Percentiles rank a stretch among this genome's conserved stretches.
These are phyloP conservation scores for Waltergamsia citrina DNA, from an alignment of 2,329 filamentous ascomycete genomes.

Conservation along the genomic window DNA sequence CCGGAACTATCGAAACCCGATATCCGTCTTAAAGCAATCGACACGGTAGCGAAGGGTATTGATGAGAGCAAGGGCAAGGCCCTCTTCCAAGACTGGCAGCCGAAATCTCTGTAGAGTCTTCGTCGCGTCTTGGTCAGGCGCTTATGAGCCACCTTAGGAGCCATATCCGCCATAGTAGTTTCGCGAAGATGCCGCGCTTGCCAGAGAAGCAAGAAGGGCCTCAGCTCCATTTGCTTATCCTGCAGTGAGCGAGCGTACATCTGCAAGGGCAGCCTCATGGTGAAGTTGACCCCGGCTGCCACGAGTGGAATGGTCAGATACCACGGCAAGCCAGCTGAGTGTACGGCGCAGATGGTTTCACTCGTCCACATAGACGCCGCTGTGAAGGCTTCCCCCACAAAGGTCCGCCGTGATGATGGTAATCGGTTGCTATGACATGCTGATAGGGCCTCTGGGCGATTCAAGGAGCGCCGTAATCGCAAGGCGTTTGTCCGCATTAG, in stretches of 20 bases:
- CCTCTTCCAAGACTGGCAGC: conserved; percentile 37
- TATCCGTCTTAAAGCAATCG: conserved; percentile 41
- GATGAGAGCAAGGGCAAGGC: conserved; percentile 25
- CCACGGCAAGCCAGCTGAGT: conserved; percentile 40
- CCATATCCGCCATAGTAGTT: no score
- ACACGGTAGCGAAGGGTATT: conserved; percentile 38
- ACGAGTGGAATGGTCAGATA: conserved; percentile 43
- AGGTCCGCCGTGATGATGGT: neutral
- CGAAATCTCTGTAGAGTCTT: conserved; percentile 23
- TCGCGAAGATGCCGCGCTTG: no score
- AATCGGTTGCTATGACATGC: neutral
- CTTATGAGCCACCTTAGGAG: conserved; percentile 3
- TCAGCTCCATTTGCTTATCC: conserved; percentile 15
- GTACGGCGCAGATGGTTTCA: conserved; percentile 31
- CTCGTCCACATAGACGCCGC: conserved; percentile 26
- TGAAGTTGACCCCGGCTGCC: conserved; percentile 33
- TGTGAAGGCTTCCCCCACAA: conserved; percentile 2
- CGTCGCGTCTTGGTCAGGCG: neutral
- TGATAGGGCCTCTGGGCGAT: neutral
- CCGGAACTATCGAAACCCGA: neutral
- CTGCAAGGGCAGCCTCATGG: conserved; percentile 36
- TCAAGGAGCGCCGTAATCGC: neutral
- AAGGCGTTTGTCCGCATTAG: no score
- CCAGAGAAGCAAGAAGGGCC: conserved; percentile 22
- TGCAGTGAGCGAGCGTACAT: conserved; percentile 26